A percentile compares a stretch with the other conserved stretches of the same genome.
phyloP scores from a whole-genome alignment of 106 monocot species.

The Platanthera zijinensis region DNA sequence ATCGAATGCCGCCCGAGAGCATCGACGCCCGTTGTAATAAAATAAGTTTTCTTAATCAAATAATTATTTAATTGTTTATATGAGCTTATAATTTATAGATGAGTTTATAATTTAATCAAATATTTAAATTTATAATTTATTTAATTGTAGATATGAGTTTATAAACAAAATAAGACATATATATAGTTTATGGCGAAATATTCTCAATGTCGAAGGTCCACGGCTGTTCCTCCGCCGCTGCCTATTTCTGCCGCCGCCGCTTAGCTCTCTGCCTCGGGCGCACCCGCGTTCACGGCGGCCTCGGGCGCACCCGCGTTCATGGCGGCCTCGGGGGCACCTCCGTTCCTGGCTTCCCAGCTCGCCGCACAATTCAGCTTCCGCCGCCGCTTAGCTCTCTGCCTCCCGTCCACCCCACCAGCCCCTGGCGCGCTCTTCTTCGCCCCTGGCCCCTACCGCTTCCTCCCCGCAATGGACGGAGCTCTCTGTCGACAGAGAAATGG shows the following conservation, averaged over 20 bases:
- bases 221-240: slow-evolving; percentile 32
- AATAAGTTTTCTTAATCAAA: too few relatives aligned
- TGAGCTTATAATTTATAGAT: too few relatives aligned
- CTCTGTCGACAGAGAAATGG: too few relatives aligned
- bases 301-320: slow-evolving; percentile 29
- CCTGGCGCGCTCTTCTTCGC: slow-evolving; percentile 65
- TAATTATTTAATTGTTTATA: too few relatives aligned
- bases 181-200: too few relatives aligned
- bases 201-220: slow-evolving; percentile 10
- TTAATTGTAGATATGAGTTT: too few relatives aligned
- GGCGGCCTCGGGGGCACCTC: slow-evolving; percentile 37
- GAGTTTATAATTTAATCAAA: too few relatives aligned
- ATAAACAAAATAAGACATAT: too few relatives aligned
- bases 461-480: slow-evolving; percentile 21
- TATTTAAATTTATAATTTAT: too few relatives aligned
- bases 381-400: slow-evolving; percentile 57
- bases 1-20: too few relatives aligned
- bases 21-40: too few relatives aligned
- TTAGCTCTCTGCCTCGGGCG: slow-evolving; percentile 39
- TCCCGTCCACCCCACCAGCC: slow-evolving; percentile 12
- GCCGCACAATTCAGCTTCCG: slow-evolving; percentile 34
- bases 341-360: slow-evolving; percentile 39
- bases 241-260: slow-evolving; percentile 12
- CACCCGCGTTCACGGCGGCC: slow-evolving; percentile 24
- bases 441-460: slow-evolving; percentile 45